Conservation (phyloP, 208 protist genomes). For the Crithidia brevicula region DNA sequence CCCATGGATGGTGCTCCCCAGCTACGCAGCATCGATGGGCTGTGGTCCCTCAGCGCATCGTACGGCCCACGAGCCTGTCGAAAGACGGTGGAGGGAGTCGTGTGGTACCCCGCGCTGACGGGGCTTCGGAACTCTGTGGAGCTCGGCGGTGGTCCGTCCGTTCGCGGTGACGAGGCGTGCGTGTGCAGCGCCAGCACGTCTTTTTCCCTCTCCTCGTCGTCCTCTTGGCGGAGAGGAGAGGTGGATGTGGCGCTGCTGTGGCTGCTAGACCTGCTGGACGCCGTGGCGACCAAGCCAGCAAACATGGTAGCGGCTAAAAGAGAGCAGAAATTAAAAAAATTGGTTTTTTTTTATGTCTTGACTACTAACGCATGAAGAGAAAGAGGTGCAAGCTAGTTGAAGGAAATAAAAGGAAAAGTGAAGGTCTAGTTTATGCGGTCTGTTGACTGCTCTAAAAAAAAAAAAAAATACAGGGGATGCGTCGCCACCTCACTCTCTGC, state of each 20-base stretch:
- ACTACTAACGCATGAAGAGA: conserved; percentile 9
- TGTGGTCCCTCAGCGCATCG: neutral
- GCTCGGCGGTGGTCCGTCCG: neutral
- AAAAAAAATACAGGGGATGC: conserved; percentile 6
- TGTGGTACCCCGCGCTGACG: conserved; percentile 10
- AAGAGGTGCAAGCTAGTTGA: too few species aligned
- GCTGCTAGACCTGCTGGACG: conserved; percentile 2
- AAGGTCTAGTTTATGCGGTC: too few species aligned
- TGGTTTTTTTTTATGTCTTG: too few species aligned
- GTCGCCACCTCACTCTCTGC: too few species aligned
- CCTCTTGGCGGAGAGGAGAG: neutral
- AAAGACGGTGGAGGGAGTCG: conserved; percentile 3
- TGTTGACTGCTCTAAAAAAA: too few species aligned
- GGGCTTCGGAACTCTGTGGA: conserved; percentile 27
- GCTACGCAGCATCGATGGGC: neutral
- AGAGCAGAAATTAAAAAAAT: conserved; percentile 14
- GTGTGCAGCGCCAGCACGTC: neutral
- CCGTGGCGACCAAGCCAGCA: conserved; percentile 16
- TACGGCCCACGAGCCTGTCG: neutral
- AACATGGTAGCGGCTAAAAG: conserved; percentile 12
- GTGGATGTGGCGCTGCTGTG: neutral
- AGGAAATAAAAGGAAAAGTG: conserved; percentile 13
- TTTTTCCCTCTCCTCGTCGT: neutral
- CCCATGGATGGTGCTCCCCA: neutral
- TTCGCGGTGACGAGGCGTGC: conserved; percentile 8